Evolutionary conservation across 176 grass and related monocot genomes (phyloP).

Genomic region (barley (Hordeum vulgare)): DNA sequence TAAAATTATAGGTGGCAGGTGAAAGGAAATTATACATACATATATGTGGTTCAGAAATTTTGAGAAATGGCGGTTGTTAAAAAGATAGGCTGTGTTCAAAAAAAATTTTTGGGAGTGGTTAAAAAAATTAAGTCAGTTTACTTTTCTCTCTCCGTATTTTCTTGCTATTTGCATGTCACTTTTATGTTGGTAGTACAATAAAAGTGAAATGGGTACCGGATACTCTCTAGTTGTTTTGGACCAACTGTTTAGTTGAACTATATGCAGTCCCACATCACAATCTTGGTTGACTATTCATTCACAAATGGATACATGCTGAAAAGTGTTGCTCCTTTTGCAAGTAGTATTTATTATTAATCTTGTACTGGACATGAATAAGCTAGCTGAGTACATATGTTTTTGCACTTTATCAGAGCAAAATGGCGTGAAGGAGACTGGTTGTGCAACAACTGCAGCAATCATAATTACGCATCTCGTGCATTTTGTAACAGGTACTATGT

Average conservation of each 20-base stretch:
- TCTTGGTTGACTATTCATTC: background rate
- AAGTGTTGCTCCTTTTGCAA: background rate
- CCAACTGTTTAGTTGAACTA: constrained; percentile 1
- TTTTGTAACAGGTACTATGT: constrained; percentile 89
- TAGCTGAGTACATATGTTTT: background rate
- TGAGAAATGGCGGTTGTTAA: background rate
- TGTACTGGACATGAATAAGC: background rate
- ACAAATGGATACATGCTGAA: background rate
- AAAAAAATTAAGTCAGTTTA: background rate
- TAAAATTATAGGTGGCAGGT: background rate
- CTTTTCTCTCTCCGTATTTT: background rate
- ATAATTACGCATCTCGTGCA: constrained; percentile 93
- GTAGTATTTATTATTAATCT: background rate
- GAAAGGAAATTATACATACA: background rate
- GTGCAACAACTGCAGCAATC: constrained; percentile 92
- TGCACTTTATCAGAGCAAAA: constrained; percentile 60
- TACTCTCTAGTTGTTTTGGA: background rate
- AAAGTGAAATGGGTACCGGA: background rate
- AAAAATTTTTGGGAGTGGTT: background rate
- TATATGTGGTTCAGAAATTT: background rate
- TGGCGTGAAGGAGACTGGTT: constrained; percentile 98
- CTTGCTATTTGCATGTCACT: background rate
- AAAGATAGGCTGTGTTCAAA: background rate
- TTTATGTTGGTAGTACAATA: constrained; percentile 21
- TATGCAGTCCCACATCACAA: background rate